A percentile compares a stretch with the other conserved stretches of the same genome.
Evolutionary conservation across 352 stramenopile genomes (phyloP).

Genomic region (Globisporangium mamillatum): DNA sequence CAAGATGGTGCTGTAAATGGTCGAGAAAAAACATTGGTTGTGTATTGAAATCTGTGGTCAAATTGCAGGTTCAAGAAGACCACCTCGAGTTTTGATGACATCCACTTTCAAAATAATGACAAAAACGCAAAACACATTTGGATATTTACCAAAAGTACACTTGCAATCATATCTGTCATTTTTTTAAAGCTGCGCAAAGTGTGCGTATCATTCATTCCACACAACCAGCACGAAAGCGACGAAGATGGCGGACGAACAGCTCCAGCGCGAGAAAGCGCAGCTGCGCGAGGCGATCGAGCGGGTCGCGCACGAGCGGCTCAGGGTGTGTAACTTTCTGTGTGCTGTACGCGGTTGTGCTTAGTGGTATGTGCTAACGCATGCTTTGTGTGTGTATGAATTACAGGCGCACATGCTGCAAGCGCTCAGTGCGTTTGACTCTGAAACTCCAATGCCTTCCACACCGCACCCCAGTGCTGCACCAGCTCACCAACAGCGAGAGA

Average conservation of each 20-base stretch:
- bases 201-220: not conserved
- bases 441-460: not conserved
- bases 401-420: constrained; percentile 74
- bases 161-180: not conserved
- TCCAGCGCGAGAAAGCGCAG: constrained; percentile 30
- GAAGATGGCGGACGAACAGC: constrained; percentile 7
- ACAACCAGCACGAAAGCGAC: not conserved
- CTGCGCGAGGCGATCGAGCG: constrained; percentile 35
- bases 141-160: constrained; percentile 3
- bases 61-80: not conserved
- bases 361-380: not conserved
- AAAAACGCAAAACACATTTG: not conserved
- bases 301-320: constrained; percentile 30
- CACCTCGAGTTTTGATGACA: constrained; percentile 1
- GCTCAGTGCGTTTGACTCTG: constrained; percentile 41
- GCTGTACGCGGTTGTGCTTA: not conserved
- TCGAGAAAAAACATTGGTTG: not conserved
- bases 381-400: not conserved
- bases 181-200: not conserved
- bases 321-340: constrained; percentile 21
- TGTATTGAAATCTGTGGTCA: not conserved
- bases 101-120: too few species aligned
- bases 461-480: constrained; percentile 3
- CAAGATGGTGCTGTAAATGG: constrained; percentile 62
- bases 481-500: constrained; percentile 14